Evolutionary conservation across 2,329 filamentous ascomycete genomes (phyloP), one percentile per base, ranked within the genome.

Genomic region (Paraphoma chrysanthemicola): DNA sequence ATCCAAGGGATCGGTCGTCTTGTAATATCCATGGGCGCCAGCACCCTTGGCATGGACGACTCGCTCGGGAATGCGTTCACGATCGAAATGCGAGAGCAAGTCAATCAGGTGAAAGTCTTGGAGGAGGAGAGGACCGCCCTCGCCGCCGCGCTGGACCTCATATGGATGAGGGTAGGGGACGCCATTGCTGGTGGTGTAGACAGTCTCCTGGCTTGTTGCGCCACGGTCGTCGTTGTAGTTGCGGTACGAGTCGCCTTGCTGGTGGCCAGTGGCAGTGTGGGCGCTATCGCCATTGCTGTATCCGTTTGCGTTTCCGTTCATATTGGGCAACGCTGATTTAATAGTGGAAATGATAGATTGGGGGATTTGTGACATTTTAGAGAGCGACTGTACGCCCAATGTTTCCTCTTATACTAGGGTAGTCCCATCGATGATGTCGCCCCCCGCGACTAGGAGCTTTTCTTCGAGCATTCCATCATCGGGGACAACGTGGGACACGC

Each of bases 101-200:
- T 83, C 81, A 60, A 83, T 73, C 45, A 82, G 69, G 64, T 83
- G 81, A 71, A 80, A 80, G 60, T 83, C 81, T 51, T 86, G 79
- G 62, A 86, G 74, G 1, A 88, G 80, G 0, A 88, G 78, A 30
- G 85, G 85, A 0, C 86, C 86, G 43, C 83, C 85, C 63, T 85
- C 82, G 62, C 85, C 85, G 4, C 77, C 81, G 29, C 85, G 77
- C 72, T 87, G 84, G 0, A 80, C 68, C 65, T 85, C 85, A 63
- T 87, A 86, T 1, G 85, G 83, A 61, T 88, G 84, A 8, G 85
- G 79, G 62, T 85, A 80, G 1, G 85, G 85, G 0, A 79, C 80
- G 53, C 83, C 84, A 71, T 86, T 87, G 73, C 80, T 82, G 43
- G 85, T 83, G 30, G 82, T 79, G 72, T 88, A 88, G 12, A 84